Evolutionary conservation across 345 rosid species (phyloP), one percentile per base, ranked within the genome.

Genomic region (Eutrema heterophyllum): DNA sequence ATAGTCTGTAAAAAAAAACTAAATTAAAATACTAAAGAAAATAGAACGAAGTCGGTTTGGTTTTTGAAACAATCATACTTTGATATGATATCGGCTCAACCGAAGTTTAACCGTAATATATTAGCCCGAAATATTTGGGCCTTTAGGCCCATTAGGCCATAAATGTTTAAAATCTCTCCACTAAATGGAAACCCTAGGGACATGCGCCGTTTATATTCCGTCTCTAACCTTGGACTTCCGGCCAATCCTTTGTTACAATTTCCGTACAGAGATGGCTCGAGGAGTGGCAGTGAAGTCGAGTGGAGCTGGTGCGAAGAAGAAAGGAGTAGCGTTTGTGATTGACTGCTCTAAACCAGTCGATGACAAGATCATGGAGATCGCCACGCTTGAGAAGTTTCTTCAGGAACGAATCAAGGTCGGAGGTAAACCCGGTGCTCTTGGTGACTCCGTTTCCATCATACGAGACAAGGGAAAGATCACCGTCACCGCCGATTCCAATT

Each of bases 281-380:
- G 77, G 71, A 38, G 70, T n/a, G n/a, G n/a, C n/a, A n/a, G n/a
- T n/a, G n/a, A n/a, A n/a, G n/a, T n/a, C n/a, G n/a, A n/a, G n/a
- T n/a, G n/a, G n/a, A n/a, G n/a, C n/a, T 13, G 75, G 53, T 29
- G 87, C 83, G 30, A 88, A 83, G 88, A 88, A 88, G 86, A 86
- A 90, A 74, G 84, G 87, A 41, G 91, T 78, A 0, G 15, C 80
- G 11, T 86, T 84, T 71, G 83, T 74, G 18, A 82, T 90, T 52
- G 94, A 88, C 75, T 90, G 89, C 80, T 59, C 83, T 1, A 90
- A 90, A 82, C 94, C 94, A 2, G 92, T 87, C 14, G 92, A 88
- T 72, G 92, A 88, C 88, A n/a, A n/a, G n/a, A n/a, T n/a, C n/a
- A n/a, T n/a, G 95, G 97, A 91, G 73, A 82, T 89, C 8, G 89